phyloP scores from a whole-genome alignment of 2,329 filamentous ascomycete species.

The Colletotrichum cereale region DNA sequence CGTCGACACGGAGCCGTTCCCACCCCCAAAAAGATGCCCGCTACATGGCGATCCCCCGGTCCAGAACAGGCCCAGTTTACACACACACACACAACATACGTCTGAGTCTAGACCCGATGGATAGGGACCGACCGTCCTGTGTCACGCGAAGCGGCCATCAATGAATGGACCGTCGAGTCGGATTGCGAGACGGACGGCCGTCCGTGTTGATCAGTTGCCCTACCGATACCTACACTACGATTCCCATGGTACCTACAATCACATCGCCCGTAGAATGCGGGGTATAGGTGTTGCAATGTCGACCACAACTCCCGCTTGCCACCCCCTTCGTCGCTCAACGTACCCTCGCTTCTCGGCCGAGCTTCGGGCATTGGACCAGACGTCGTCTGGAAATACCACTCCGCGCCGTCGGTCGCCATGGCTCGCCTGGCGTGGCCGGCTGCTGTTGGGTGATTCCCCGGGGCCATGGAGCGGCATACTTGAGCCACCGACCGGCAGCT shows the following conservation, averaged over 20 bases:
- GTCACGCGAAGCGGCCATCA: constrained; percentile 17
- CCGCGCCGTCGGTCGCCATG: background rate
- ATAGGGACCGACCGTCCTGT: background rate
- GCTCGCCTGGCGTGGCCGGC: constrained; percentile 16
- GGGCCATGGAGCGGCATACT: background rate
- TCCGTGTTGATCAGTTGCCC: constrained; percentile 20
- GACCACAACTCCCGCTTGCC: constrained; percentile 26
- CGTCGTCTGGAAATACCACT: constrained; percentile 12
- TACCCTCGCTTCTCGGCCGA: constrained; percentile 1
- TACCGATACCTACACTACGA: background rate
- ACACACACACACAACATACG: background rate
- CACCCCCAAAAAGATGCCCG: background rate
- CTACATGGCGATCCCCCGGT: constrained; percentile 29
- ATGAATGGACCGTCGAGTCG: constrained; percentile 10
- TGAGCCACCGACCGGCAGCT: background rate
- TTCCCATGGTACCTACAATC: background rate
- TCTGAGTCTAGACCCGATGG: constrained; percentile 1
- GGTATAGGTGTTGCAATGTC: constrained; percentile 5
- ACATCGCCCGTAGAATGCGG: constrained; percentile 18
- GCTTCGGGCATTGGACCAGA: background rate
- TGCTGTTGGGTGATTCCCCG: constrained; percentile 7
- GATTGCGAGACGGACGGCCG: constrained; percentile 6
- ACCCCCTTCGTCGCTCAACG: background rate
- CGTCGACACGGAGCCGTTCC: constrained; percentile 14
- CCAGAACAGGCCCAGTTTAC: constrained; percentile 6